A percentile compares a stretch with the other conserved stretches of the same genome.
These are phyloP conservation scores for Yamadazyma laniorum DNA, from an alignment of 805 yeast genomes.

Conservation along the genomic window DNA sequence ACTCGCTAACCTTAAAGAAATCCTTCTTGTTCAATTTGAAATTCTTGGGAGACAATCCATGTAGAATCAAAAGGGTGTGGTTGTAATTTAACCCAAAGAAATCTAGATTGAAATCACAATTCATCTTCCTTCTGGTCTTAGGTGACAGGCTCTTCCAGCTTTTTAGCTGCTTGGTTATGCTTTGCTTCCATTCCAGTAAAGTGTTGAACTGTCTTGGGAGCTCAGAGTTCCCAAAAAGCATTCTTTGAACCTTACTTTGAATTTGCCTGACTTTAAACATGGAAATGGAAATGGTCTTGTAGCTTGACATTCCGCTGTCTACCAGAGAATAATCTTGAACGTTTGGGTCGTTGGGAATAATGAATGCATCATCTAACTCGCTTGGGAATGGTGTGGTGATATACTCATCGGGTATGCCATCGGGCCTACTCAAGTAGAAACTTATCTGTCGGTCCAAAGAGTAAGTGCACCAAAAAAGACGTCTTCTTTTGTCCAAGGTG, in stretches of 20 bases:
- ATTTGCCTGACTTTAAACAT: conserved; percentile 69
- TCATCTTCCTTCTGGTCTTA: conserved; percentile 55
- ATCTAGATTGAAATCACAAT: conserved; percentile 69
- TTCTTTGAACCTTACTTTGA: conserved; percentile 74
- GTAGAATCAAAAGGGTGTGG: conserved; percentile 68
- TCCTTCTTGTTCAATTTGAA: conserved; percentile 54
- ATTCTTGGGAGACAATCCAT: conserved; percentile 76
- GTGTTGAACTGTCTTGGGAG: conserved; percentile 60
- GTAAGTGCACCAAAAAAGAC: conserved; percentile 88
- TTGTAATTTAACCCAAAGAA: conserved; percentile 74
- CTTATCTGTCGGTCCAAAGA: conserved; percentile 83
- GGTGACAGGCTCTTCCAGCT: conserved; percentile 63
- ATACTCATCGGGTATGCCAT: conserved; percentile 82
- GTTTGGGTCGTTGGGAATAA: conserved; percentile 33
- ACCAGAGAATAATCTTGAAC: conserved; percentile 37
- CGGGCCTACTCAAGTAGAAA: conserved; percentile 82
- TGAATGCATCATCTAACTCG: conserved; percentile 67
- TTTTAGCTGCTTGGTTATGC: conserved; percentile 51
- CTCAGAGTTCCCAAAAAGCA: conserved; percentile 69
- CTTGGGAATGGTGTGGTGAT: conserved; percentile 72
- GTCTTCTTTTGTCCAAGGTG: conserved; percentile 64
- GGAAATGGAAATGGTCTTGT: conserved; percentile 64
- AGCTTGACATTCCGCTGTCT: conserved; percentile 47
- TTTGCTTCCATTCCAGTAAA: conserved; percentile 61
- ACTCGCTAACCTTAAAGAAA: conserved; percentile 53